Conservation (phyloP, 164 flowering plant species). For the Nelumbo lutea region DNA sequence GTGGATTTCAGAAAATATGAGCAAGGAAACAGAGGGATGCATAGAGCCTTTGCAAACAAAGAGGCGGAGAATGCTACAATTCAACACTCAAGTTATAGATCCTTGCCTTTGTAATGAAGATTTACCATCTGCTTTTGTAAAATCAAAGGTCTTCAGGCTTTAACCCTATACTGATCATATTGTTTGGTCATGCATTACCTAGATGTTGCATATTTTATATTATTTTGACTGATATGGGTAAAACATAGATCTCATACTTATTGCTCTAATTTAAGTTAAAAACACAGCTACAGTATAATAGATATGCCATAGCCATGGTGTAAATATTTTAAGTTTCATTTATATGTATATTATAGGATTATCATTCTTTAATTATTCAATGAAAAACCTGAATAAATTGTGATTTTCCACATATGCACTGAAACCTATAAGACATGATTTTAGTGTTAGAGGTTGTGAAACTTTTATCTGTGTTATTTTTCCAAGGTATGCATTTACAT, state of each 20-base stretch:
- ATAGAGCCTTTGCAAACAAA: slow-evolving; percentile 55
- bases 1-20: slow-evolving; percentile 34
- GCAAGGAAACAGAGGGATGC: slow-evolving; percentile 36
- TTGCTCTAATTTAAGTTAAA: not conserved
- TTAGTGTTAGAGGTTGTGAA: not conserved
- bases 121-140: slow-evolving; percentile 32
- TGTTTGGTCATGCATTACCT: not conserved
- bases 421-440: not conserved
- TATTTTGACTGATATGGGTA: not conserved
- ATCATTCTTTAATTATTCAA: too few species aligned
- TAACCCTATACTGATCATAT: not conserved
- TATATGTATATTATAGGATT: too few species aligned
- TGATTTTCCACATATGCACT: too few species aligned
- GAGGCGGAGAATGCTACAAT: slow-evolving; percentile 78
- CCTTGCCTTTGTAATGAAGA: slow-evolving; percentile 39
- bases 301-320: too few species aligned
- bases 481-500: not conserved
- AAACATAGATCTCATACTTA: not conserved
- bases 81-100: slow-evolving; percentile 33
- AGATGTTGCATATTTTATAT: not conserved
- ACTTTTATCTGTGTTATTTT: not conserved
- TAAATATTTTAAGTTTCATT: too few species aligned
- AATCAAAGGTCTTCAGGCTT: slow-evolving; percentile 44
- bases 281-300: too few species aligned
- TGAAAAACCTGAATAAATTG: too few species aligned